A percentile compares a stretch with the other conserved stretches of the same genome.
phyloP scores from a whole-genome alignment of 2,329 filamentous ascomycete species.

The Simplicillium sp. region DNA sequence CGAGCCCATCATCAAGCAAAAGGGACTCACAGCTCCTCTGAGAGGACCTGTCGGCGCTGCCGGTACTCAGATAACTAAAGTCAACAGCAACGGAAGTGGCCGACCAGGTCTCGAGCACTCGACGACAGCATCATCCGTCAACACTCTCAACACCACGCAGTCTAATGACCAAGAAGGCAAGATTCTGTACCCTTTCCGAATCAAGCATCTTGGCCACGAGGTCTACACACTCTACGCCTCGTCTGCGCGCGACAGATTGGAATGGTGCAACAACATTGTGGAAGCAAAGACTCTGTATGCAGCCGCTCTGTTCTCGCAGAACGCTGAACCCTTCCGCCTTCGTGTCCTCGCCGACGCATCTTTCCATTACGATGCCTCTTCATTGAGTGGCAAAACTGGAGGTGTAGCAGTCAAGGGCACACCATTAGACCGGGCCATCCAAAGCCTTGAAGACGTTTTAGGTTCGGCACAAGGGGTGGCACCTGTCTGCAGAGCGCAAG shows the following conservation, averaged over 20 bases:
- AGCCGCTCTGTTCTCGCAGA: constrained; percentile 77
- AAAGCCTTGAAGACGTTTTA: constrained; percentile 75
- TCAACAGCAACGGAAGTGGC: constrained; percentile 38
- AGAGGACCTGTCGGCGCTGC: constrained; percentile 51
- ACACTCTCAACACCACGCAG: constrained; percentile 26
- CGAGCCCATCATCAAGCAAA: constrained; percentile 77
- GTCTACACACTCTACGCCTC: constrained; percentile 85
- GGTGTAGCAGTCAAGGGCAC: constrained; percentile 79
- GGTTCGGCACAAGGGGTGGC: constrained; percentile 60
- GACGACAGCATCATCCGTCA: constrained; percentile 56
- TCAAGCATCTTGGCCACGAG: constrained; percentile 93
- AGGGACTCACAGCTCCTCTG: constrained; percentile 58
- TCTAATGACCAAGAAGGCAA: constrained; percentile 67
- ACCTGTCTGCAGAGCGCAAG: constrained; percentile 72
- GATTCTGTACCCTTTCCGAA: constrained; percentile 85
- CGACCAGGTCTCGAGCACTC: constrained; percentile 57
- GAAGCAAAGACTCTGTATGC: constrained; percentile 93
- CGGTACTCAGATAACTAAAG: constrained; percentile 48
- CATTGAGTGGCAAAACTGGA: constrained; percentile 47
- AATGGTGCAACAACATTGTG: constrained; percentile 91
- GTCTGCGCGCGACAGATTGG: constrained; percentile 61
- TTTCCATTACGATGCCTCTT: constrained; percentile 67
- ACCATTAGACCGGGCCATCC: constrained; percentile 81
- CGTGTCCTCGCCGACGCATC: constrained; percentile 87
- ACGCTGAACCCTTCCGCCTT: constrained; percentile 89